Evolutionary conservation across 1,139 yeast species (phyloP).

Genomic region (Diutina pseudorugosa): DNA sequence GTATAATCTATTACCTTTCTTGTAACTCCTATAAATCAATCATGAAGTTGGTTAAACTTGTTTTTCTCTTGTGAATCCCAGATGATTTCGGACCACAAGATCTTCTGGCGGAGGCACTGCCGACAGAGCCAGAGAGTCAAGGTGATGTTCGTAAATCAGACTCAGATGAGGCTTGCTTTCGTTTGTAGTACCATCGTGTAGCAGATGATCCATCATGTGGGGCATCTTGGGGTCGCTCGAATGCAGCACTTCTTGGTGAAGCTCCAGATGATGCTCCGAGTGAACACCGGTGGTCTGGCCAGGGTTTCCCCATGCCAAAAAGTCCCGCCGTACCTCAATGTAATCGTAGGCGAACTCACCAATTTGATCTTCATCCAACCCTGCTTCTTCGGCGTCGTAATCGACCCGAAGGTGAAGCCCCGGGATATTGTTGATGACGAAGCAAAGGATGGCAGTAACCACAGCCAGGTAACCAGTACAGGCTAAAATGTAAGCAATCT

Average conservation of each 20-base stretch:
- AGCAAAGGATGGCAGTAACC: conserved; percentile 68
- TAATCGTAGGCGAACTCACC: conserved; percentile 98
- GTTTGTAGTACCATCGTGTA: neutral
- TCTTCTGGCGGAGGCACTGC: neutral
- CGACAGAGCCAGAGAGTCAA: neutral
- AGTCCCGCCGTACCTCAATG: conserved; percentile 92
- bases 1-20: neutral
- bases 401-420: conserved; percentile 70
- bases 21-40: conserved; percentile 2
- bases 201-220: neutral
- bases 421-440: conserved; percentile 66
- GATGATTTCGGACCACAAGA: neutral
- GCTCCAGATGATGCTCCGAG: neutral
- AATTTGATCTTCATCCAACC: conserved; percentile 93
- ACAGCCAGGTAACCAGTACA: conserved; percentile 64
- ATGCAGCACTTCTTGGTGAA: neutral
- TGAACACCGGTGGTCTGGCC: conserved; percentile 4
- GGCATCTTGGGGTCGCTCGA: neutral
- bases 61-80: neutral
- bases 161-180: neutral
- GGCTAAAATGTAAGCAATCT: conserved; percentile 72
- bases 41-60: neutral
- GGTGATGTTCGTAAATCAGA: neutral
- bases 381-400: conserved; percentile 77
- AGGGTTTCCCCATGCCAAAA: conserved; percentile 45